phyloP scores from a whole-genome alignment of 2,329 filamentous ascomycete species.

The Colletotrichum camelliae region DNA sequence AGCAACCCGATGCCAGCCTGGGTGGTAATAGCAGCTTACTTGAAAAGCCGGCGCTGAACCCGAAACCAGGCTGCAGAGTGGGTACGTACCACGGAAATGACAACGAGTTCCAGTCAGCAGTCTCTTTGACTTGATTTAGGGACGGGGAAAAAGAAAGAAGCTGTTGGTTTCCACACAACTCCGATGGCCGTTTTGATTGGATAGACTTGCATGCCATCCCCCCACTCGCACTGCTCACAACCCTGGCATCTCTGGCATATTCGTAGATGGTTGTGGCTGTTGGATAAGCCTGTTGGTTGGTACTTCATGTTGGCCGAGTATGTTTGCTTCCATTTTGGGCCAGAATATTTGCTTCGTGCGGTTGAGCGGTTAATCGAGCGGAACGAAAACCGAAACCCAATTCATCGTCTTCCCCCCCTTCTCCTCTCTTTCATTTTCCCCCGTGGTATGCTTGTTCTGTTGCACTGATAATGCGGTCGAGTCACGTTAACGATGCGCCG shows the following conservation, averaged over 20 bases:
- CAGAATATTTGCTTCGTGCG: background rate
- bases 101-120: background rate
- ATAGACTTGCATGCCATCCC: background rate
- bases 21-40: background rate
- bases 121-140: background rate
- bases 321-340: background rate
- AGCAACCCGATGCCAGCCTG: background rate
- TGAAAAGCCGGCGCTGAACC: background rate
- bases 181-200: background rate
- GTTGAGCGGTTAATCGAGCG: background rate
- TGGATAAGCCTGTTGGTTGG: background rate
- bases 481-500: background rate
- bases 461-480: background rate
- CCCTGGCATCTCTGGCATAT: background rate
- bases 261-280: background rate
- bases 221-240: background rate
- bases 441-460: fast-evolving
- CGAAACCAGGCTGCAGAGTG: background rate
- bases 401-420: background rate
- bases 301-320: background rate
- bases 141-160: background rate
- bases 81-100: background rate
- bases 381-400: background rate
- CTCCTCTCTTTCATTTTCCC: background rate
- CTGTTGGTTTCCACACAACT: background rate